Percentiles rank a stretch among this genome's conserved stretches.
These are phyloP conservation scores for Vachellia collinsii DNA, from an alignment of 306 rosid genomes.

Conservation along the genomic window DNA sequence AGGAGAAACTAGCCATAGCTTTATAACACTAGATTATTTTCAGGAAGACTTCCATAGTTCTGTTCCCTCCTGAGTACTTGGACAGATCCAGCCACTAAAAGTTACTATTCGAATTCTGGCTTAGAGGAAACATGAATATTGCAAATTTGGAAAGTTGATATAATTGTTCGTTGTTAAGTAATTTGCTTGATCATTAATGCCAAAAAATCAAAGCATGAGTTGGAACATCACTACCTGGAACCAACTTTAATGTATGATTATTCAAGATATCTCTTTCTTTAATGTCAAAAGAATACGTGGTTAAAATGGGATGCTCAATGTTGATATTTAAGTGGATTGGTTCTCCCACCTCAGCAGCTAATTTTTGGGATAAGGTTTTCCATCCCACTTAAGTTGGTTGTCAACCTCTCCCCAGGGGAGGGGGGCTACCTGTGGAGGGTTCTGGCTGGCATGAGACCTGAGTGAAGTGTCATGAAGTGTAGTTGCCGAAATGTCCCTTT, in stretches of 20 bases:
- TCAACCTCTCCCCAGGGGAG: too few species aligned
- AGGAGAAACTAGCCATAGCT: not conserved
- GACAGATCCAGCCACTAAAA: not conserved
- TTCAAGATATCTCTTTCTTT: not conserved
- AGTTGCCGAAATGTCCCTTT: too few species aligned
- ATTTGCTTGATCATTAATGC: not conserved
- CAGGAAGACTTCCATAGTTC: not conserved
- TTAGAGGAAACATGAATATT: not conserved
- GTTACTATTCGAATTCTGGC: slow-evolving; percentile 1
- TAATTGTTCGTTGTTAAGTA: not conserved
- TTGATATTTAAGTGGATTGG: too few species aligned
- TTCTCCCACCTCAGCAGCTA: too few species aligned
- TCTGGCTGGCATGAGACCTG: too few species aligned
- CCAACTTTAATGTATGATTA: not conserved
- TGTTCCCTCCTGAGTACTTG: not conserved
- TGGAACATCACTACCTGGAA: not conserved
- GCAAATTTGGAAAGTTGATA: not conserved
- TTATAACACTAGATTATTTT: slow-evolving; percentile 15
- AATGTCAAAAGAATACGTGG: not conserved
- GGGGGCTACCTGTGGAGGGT: too few species aligned
- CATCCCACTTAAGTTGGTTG: too few species aligned
- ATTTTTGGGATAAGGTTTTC: too few species aligned
- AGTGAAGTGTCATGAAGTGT: too few species aligned
- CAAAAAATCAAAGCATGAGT: not conserved
- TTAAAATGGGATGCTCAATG: too few species aligned